Evolutionary conservation across 2,329 filamentous ascomycete genomes (phyloP), one percentile per base, ranked within the genome.

Genomic region (Aspergillus puulaauensis): DNA sequence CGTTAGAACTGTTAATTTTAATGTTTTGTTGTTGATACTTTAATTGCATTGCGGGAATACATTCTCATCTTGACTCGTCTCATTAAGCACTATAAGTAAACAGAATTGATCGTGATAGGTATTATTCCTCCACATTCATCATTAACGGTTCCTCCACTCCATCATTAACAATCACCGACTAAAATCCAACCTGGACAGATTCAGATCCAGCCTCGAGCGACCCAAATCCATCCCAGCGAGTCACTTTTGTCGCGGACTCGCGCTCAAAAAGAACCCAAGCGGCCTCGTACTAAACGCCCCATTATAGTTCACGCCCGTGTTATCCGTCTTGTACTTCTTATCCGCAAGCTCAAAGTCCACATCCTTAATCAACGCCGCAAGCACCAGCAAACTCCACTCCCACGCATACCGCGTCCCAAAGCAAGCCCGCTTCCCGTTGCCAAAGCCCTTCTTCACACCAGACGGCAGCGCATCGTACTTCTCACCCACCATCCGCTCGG

Each of bases 351-450:
- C 78, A 56, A 92, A 83, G 61, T 90, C 82, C 71, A 91, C 89
- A 62, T 88, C 89, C 65, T 90, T 87, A 56, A 92, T 75, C 6
- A 91, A 72, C 61, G 86, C 80, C 0, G 85, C 83, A 61, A 87
- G 77, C 6, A 81, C 80, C 6, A 90, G 73, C 9, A 89, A 69
- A 1, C 83, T 81, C 75, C 92, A 90, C 67, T 92, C 88, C 86
- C 86, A 89, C 1, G 90, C 89, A 70, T 91, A 92, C 0, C 82
- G 79, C 6, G 86, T 78, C 1, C 90, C 90, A 56, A 91, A 91
- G 63, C 90, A 93, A 1, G 78, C 84, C 48, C 90, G 78, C 59
- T 83, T 80, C 3, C 89, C 90, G 57, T 90, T 89, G 0, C 90
- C 90, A 65, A 92, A 93, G 4, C 89, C 69, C 60, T 90, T 90